These are phyloP conservation scores for Echites panduratus DNA, from an alignment of 257 asterid species.

Conservation along the genomic window DNA sequence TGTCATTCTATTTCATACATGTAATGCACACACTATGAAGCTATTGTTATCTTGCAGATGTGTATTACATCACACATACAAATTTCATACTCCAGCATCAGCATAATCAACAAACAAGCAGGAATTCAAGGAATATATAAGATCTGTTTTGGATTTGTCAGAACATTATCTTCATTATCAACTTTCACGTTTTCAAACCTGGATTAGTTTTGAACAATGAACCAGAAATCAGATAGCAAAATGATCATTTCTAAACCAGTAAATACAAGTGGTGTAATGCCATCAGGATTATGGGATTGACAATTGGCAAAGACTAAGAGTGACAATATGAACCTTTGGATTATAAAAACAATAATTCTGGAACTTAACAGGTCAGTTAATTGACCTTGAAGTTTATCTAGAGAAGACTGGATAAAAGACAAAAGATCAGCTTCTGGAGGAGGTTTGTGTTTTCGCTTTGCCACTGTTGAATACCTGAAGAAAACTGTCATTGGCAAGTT, in stretches of 20 bases:
- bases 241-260: neutral
- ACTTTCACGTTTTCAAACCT: neutral
- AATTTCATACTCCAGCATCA: neutral
- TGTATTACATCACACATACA: neutral
- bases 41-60: neutral
- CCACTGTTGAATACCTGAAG: conserved; percentile 65
- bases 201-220: neutral
- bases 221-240: neutral
- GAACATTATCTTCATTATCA: neutral
- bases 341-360: neutral
- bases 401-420: conserved; percentile 47
- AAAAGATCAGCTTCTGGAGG: conserved; percentile 31
- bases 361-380: conserved; percentile 4
- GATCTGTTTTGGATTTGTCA: neutral
- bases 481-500: conserved; percentile 54
- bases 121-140: neutral
- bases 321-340: neutral
- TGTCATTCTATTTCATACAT: neutral
- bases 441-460: conserved; percentile 25
- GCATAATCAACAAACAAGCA: neutral
- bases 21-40: neutral
- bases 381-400: conserved; percentile 59
- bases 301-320: too few relatives aligned
- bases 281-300: neutral
- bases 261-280: too few relatives aligned